A percentile compares a stretch with the other conserved stretches of the same genome.
Evolutionary conservation across 495 filamentous ascomycete genomes (phyloP).

Genomic region (Trichoderma erinaceum): DNA sequence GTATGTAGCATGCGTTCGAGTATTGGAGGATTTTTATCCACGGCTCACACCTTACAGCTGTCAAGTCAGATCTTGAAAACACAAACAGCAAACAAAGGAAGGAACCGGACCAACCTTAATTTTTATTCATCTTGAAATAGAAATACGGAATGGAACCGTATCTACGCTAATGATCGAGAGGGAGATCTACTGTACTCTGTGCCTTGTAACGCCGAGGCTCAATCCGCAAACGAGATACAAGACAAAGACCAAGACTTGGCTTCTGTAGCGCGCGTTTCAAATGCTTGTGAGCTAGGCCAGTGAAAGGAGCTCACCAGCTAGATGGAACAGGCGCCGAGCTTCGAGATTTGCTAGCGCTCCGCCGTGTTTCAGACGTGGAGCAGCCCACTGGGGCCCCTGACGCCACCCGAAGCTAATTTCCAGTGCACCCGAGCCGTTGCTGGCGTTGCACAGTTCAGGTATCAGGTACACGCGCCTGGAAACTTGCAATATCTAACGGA

Average conservation of each 20-base stretch:
- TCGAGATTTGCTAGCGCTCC: neutral
- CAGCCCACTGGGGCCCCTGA: neutral
- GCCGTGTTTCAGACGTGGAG: conserved; percentile 3
- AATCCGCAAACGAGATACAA: neutral
- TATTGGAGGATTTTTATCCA: too few relatives aligned
- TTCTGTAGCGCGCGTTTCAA: conserved; percentile 11
- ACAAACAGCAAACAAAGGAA: too few relatives aligned
- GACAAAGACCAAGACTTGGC: neutral
- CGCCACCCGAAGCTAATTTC: conserved; percentile 10
- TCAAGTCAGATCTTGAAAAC: too few relatives aligned
- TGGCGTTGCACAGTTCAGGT: neutral
- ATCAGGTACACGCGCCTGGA: neutral
- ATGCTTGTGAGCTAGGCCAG: neutral
- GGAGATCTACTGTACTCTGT: neutral
- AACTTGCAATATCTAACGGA: neutral
- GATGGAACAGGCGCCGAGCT: conserved; percentile 11
- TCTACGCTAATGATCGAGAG: neutral
- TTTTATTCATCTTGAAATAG: too few relatives aligned
- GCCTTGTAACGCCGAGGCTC: neutral
- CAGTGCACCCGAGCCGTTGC: neutral
- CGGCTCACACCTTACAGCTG: too few relatives aligned
- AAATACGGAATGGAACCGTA: too few relatives aligned
- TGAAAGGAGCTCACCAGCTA: neutral
- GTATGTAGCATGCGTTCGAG: too few relatives aligned
- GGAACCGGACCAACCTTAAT: too few relatives aligned